phyloP scores from a whole-genome alignment of 148 eudicot species.

The Camellia japonica region DNA sequence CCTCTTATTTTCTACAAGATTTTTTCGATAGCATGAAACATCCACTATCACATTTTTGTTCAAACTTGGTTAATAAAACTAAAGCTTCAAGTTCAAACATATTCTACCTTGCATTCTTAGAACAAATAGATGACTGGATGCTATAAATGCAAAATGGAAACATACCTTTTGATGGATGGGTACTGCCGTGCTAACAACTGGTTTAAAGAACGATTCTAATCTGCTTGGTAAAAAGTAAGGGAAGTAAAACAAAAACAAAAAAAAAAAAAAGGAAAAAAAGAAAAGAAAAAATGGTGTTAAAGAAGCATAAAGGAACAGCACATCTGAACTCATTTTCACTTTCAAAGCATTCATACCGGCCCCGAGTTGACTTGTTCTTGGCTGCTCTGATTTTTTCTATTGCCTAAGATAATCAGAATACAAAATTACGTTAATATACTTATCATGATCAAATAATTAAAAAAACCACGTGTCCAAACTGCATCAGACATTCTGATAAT shows the following conservation, averaged over 20 bases:
- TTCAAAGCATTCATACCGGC: conserved; percentile 53
- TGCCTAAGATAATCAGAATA: conserved; percentile 41
- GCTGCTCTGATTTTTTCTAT: conserved; percentile 96
- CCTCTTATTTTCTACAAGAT: not conserved
- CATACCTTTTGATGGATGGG: conserved; percentile 84
- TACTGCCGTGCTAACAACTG: conserved; percentile 48
- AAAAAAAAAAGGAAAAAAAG: not conserved
- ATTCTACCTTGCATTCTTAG: not conserved
- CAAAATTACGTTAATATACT: not conserved
- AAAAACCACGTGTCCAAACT: not conserved
- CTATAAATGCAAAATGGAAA: conserved; percentile 15
- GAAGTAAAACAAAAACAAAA: not conserved
- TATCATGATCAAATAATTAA: not conserved
- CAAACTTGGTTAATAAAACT: not conserved
- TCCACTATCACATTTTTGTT: not conserved
- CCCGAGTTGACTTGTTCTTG: conserved; percentile 79
- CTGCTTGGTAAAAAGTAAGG: conserved; percentile 40
- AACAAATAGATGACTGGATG: not conserved
- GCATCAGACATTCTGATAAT: not conserved
- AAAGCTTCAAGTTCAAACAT: not conserved
- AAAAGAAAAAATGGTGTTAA: not conserved
- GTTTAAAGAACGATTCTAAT: conserved; percentile 79
- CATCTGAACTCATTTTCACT: conserved; percentile 2
- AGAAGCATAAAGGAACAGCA: conserved; percentile 2
- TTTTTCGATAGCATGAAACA: not conserved